A percentile compares a stretch with the other conserved stretches of the same genome.
phyloP scores from a whole-genome alignment of 495 filamentous ascomycete genomes.

The Sporormia fimetaria region DNA sequence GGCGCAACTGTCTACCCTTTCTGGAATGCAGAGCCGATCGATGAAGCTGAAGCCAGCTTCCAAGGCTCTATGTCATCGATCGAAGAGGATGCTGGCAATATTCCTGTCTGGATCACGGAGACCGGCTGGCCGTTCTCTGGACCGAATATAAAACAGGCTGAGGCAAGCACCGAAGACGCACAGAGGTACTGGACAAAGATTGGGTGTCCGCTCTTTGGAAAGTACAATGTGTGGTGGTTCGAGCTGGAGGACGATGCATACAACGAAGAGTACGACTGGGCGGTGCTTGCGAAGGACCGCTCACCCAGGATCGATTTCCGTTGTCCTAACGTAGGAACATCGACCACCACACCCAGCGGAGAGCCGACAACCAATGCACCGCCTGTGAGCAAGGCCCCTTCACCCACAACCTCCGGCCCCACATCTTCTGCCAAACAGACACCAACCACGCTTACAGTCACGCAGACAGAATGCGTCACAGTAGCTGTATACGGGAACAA shows the following conservation, averaged over 20 bases:
- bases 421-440: neutral
- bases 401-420: neutral
- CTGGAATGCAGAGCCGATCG: conserved; percentile 37
- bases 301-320: no score
- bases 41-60: conserved; percentile 35
- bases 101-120: conserved; percentile 44
- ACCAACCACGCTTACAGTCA: no score
- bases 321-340: neutral
- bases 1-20: conserved; percentile 44
- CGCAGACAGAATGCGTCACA: neutral
- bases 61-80: conserved; percentile 13
- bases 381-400: no score
- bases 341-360: no score
- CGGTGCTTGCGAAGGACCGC: no score
- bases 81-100: conserved; percentile 29
- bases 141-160: conserved; percentile 25
- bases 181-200: conserved; percentile 25
- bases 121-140: conserved; percentile 41
- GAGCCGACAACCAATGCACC: no score
- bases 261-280: no score
- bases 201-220: conserved; percentile 29
- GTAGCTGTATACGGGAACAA: no score
- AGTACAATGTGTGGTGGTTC: conserved; percentile 20
- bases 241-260: conserved; percentile 16
- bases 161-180: conserved; percentile 5